These are phyloP conservation scores for Zymoseptoria crescenta DNA, from an alignment of 2,329 filamentous ascomycete species.

Conservation along the genomic window DNA sequence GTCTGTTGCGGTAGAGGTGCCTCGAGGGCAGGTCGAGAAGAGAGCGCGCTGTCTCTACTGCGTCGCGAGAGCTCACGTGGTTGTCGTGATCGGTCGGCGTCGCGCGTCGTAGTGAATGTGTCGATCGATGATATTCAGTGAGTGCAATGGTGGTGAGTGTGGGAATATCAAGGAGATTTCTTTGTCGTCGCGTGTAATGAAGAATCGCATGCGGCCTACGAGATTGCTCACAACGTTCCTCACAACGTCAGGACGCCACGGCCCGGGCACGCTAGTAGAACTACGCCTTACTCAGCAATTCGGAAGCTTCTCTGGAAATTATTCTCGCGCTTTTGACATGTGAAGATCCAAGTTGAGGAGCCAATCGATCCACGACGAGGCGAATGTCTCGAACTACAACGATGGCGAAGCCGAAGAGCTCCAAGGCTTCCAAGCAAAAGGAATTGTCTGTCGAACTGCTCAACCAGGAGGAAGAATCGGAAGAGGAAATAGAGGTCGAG, in stretches of 20 bases:
- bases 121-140: not conserved
- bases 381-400: not conserved
- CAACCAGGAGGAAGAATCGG: constrained; percentile 9
- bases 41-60: not conserved
- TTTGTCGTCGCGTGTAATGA: constrained; percentile 1
- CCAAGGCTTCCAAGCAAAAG: constrained; percentile 11
- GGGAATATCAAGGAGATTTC: not conserved
- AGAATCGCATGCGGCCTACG: not conserved
- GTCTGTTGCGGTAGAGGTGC: not conserved
- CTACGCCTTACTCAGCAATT: not conserved
- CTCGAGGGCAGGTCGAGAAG: not conserved
- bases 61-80: not conserved
- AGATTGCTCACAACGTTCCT: not conserved
- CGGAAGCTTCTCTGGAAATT: not conserved
- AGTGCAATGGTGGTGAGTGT: not conserved
- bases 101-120: not conserved
- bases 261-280: not conserved
- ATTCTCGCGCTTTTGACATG: not conserved
- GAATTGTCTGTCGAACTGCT: not conserved
- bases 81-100: not conserved
- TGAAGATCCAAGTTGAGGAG: not conserved
- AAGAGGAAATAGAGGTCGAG: constrained; percentile 25
- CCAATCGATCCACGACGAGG: not conserved
- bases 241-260: not conserved
- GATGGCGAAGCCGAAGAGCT: constrained; percentile 6